Base-by-base conservation (phyloP, 139 green algal genomes). In the Micractinium sp. region DNA sequence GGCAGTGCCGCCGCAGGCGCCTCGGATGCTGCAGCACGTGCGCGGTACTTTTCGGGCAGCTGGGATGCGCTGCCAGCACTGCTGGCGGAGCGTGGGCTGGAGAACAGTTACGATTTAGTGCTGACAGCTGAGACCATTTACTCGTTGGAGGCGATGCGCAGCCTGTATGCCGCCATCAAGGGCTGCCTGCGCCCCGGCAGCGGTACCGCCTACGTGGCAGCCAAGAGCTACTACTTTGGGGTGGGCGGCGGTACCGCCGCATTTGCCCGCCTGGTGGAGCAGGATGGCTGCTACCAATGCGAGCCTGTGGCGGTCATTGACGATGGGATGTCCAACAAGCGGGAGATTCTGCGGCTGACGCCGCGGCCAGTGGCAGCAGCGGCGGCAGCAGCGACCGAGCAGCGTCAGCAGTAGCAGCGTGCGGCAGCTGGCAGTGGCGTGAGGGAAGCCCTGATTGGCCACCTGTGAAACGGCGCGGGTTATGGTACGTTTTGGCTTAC, bases 191-290 rank as follows among this genome's bases (percentile, higher is more conserved):
- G 36, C 15, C 86, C 73, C 3, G 73, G 53, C 33, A 78, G 47
- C 14, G 86, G 86, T 1, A 60, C 66, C 0, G 95, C 94, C 31
- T 95, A 95, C 41, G 87, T 99, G 60, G 97, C 96, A 0, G 95
- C 96, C 56, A 99, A 99, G 91, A 94, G 92, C 1, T 97, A 98
- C 88, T 99, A 99, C 91, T 99, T 99, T 94, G 98, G 98, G 7
- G 97, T 99, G 16, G 98, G 97, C 7, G 97, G 98, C 73, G 94
- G 96, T 41, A 96, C 94, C 1, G 89, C 91, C 3, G 87, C 90
- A 13, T 99, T 99, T 81, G 88, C 86, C 27, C 71, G 91, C 60
- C 77, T 95, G 76, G 90, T 97, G 2, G 81, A 82, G 29, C n/a
- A 78, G 19, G 88, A 93, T 47, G 90, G 88, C 27, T 56, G 63